These are phyloP conservation scores for Colletotrichum incanum DNA, from an alignment of 2,329 filamentous ascomycete species.

Conservation along the genomic window DNA sequence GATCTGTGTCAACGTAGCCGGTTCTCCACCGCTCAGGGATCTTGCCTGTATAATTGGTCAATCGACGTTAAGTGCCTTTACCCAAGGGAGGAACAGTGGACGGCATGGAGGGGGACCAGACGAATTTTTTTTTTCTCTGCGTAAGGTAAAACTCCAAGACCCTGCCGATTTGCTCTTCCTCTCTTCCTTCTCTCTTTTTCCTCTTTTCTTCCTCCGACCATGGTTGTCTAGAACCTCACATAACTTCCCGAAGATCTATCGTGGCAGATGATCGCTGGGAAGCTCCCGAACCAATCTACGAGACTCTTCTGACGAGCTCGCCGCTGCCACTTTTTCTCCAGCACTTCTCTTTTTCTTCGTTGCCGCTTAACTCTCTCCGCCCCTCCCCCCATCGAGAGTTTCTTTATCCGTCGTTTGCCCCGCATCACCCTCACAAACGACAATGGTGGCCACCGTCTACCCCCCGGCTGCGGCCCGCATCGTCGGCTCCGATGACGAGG, in stretches of 20 bases:
- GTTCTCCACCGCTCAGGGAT: slow-evolving; percentile 30
- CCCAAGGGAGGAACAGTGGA: slow-evolving; percentile 14
- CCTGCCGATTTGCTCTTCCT: slow-evolving; percentile 21
- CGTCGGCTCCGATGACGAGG: slow-evolving; percentile 67
- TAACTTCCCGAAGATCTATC: slow-evolving; percentile 45
- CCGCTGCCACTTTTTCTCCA: slow-evolving; percentile 34
- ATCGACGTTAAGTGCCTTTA: slow-evolving; percentile 14
- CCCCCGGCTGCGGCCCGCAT: slow-evolving; percentile 75
- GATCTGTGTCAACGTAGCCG: slow-evolving; percentile 37
- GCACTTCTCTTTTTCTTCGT: slow-evolving; percentile 16
- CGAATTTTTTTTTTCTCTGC: slow-evolving; percentile 35
- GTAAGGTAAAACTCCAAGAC: slow-evolving; percentile 43
- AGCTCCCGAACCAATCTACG: slow-evolving; percentile 40
- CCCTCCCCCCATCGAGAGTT: slow-evolving; percentile 24
- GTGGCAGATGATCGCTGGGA: slow-evolving; percentile 46
- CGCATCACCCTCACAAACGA: slow-evolving; percentile 40
- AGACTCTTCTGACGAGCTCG: slow-evolving; percentile 43
- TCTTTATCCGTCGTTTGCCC: slow-evolving; percentile 36
- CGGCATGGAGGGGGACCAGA: slow-evolving; percentile 32
- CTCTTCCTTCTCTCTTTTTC: slow-evolving; percentile 37
- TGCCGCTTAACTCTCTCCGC: slow-evolving; percentile 22
- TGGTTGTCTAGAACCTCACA: slow-evolving; percentile 41
- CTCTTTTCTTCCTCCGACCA: slow-evolving; percentile 42
- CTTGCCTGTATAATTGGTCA: slow-evolving; percentile 40
- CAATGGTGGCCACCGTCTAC: slow-evolving; percentile 55